Percentiles rank a stretch among this genome's conserved stretches.
Evolutionary conservation across 345 rosid species (phyloP).

Genomic region (Lepidium africanum): DNA sequence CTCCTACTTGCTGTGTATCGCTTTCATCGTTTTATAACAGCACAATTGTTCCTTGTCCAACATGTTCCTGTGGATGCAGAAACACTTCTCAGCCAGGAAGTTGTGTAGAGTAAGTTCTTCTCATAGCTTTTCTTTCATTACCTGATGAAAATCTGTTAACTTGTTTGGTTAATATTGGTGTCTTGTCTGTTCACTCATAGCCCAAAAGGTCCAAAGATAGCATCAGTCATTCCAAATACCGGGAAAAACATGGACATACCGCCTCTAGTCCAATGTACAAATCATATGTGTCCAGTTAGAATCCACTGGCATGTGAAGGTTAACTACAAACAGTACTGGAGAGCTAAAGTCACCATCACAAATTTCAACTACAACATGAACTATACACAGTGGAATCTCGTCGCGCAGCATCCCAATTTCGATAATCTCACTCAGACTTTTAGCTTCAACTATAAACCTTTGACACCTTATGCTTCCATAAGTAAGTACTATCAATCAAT

Average conservation of each 20-base stretch:
- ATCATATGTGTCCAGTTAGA: conserved; percentile 65
- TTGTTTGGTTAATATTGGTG: background rate
- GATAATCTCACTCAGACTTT: conserved; percentile 45
- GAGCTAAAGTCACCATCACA: conserved; percentile 57
- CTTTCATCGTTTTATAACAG: conserved; percentile 74
- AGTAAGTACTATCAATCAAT: conserved; percentile 36
- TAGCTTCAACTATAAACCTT: conserved; percentile 53
- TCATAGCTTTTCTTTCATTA: conserved; percentile 11
- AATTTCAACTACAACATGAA: conserved; percentile 60
- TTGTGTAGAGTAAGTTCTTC: conserved; percentile 54
- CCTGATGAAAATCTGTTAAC: conserved; percentile 30
- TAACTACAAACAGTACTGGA: conserved; percentile 61
- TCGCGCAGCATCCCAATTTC: conserved; percentile 63
- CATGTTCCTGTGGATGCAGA: conserved; percentile 80
- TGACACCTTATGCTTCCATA: conserved; percentile 41
- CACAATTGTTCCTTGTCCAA: conserved; percentile 62
- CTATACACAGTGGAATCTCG: conserved; percentile 63
- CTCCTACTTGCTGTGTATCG: conserved; percentile 77
- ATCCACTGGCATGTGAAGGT: conserved; percentile 68
- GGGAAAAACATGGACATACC: conserved; percentile 24
- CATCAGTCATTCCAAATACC: conserved; percentile 16
- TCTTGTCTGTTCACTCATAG: background rate
- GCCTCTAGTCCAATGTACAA: conserved; percentile 53
- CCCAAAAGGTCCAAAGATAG: conserved; percentile 25
- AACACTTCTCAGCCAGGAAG: conserved; percentile 38